Evolutionary conservation across 768 basidiomycete species (phyloP), one percentile per base, ranked within the genome.

Genomic region (Boletus sp.): DNA sequence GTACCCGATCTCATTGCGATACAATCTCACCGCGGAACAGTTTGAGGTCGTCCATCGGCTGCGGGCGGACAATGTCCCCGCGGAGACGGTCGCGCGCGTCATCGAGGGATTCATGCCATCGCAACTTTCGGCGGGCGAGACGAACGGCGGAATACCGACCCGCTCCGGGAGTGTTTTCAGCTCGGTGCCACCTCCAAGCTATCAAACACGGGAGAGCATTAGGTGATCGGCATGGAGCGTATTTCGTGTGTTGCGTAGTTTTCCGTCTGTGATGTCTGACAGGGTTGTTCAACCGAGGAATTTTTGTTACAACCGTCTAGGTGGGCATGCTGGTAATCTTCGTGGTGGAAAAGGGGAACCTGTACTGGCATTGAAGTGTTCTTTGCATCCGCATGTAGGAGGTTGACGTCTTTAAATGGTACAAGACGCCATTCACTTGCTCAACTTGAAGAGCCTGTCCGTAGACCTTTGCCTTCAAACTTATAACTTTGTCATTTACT

Each of bases 131-230:
- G 28, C 18, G n/a, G 15, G 17, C 15, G 52, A 35, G 28, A 10
- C 20, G 36, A 24, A 18, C 15, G 12, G 49, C 9, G 41, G 28
- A 30, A 8, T 18, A 6, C 7, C 18, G 37, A n/a, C 1, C 3
- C 50, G 35, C 1, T 24, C 7, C n/a, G 35, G 17, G 45, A 62
- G 59, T 15, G 4, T 52, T n/a, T 14, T 12, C 6, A 58, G 66
- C 17, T 37, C 28, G 29, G 35, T 47, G 17, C 65, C 56, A 1
- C 66, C 63, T 3, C 65, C 66, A 7, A 67, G 66, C 33, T 67
- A 67, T 35, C 60, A 58, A 36, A 58, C 58, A 3, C 58, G 39
- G n/a, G 47, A 32, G 12, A 32, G 12, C 39, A 15, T 37, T 56
- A 48, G 20, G 10, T 33, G 33, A 33, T 24, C 24, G 24, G 24